These are phyloP conservation scores for Alternaria sp. DNA, from an alignment of 2,329 filamentous ascomycete species.

Conservation along the genomic window DNA sequence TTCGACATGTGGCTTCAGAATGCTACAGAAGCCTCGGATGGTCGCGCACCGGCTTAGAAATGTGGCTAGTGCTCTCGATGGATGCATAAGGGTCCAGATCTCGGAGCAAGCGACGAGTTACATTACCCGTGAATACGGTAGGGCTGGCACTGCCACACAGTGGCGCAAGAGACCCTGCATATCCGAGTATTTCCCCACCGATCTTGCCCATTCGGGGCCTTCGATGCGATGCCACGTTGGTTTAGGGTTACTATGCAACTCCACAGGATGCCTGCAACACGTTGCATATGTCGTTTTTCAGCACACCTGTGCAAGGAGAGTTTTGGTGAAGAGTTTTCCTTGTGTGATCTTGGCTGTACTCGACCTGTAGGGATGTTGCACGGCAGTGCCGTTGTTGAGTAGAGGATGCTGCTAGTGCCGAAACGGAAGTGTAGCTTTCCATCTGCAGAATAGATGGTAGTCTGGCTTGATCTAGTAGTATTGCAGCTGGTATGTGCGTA, in stretches of 20 bases:
- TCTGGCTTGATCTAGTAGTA: constrained; percentile 1
- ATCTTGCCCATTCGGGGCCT: constrained; percentile 13
- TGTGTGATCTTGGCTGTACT: constrained; percentile 10
- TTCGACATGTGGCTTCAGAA: background rate
- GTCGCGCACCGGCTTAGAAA: constrained; percentile 19
- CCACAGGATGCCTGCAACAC: constrained; percentile 18
- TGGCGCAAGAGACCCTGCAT: constrained; percentile 21
- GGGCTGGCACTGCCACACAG: constrained; percentile 32
- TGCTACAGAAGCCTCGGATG: constrained; percentile 10
- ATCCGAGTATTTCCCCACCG: constrained; percentile 6
- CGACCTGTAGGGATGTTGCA: constrained; percentile 1
- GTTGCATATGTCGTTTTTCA: constrained; percentile 17
- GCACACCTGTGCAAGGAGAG: constrained; percentile 6
- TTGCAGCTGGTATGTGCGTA: constrained; percentile 6
- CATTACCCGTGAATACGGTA: constrained; percentile 25
- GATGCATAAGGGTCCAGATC: constrained; percentile 22
- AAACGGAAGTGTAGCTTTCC: constrained; percentile 11
- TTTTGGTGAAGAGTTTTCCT: constrained; percentile 24
- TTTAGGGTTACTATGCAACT: constrained; percentile 9
- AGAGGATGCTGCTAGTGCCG: constrained; percentile 6
- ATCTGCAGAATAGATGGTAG: constrained; percentile 17
- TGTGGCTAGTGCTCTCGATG: constrained; percentile 35
- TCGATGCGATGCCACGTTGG: constrained; percentile 28
- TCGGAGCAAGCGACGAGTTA: constrained; percentile 22
- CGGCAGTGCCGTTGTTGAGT: constrained; percentile 8